Base-by-base conservation (phyloP, 306 rosid genomes). In the Cicer chorassanicum region DNA sequence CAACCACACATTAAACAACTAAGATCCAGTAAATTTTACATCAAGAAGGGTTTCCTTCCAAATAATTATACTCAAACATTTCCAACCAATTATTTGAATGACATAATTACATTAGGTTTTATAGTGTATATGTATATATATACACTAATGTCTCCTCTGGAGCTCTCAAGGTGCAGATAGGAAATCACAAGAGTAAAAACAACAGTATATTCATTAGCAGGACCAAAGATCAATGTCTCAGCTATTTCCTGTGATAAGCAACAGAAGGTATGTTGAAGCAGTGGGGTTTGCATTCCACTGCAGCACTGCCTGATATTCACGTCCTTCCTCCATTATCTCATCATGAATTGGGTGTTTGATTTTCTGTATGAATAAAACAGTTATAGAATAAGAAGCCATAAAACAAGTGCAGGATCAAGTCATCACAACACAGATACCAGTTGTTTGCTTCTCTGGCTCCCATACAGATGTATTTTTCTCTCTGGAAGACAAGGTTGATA, bases 21-120 rank as follows among this genome's bases (percentile, higher is more conserved):
- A 60, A 73, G 38, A 75, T 48, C 79, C 73, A 76, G 72, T 74
- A 75, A 66, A 72, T 45, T 77, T 63, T 83, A 86, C 90, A 86
- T 40, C 50, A 68, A 68, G 87, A 83, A 84, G 76, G 74, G 10
- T 81, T 82, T 74, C 88, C 91, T 75, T 80, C 88, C 87, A 81
- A 88, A 83, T 51, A 87, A 80, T 78, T 83, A 81, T 67, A 65
- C 72, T 21, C 50, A 63, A 69, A 74, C 69, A 79, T 64, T 79
- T 46, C 71, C 70, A 80, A 79, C 74, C 87, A 86, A 80, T 84
- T 50, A 79, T 65, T 82, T 83, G 73, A 71, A 56, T 41, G 65
- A 65, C 76, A 63, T 72, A 76, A 73, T 76, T 73, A 84, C 87
- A 72, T 67, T 7, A 59, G n/a, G 72, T 73, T 49, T 40, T 54